A percentile compares a stretch with the other conserved stretches of the same genome.
Conservation (phyloP, 495 filamentous ascomycete genomes). For the Penicillium cataractarum region DNA sequence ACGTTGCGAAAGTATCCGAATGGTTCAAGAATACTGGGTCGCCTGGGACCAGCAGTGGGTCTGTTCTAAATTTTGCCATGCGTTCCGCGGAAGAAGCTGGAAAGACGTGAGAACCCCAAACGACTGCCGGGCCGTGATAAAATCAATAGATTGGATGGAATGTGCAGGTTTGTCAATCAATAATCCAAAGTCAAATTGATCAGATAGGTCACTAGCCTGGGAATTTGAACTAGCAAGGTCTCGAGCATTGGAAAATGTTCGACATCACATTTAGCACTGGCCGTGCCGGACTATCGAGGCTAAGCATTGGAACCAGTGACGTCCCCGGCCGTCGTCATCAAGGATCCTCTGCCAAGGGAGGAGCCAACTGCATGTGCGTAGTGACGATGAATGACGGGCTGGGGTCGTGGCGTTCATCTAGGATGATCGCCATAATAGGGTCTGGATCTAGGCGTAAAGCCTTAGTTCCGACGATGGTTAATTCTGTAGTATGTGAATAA, state of each 20-base stretch:
- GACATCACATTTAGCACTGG: conserved; percentile 2
- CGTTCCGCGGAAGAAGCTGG: neutral
- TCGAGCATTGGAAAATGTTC: neutral
- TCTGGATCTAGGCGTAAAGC: neutral
- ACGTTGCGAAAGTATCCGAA: neutral
- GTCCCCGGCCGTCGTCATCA: conserved; percentile 8
- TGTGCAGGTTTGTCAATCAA: neutral
- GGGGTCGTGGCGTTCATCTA: neutral
- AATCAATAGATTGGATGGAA: neutral
- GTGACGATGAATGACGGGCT: neutral
- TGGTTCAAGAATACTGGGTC: neutral
- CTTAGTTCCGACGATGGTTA: neutral
- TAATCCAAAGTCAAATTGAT: neutral
- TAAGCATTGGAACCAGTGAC: conserved; percentile 1
- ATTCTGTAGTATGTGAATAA: neutral
- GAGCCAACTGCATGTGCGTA: neutral
- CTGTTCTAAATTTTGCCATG: conserved; percentile 5
- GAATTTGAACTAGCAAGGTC: neutral
- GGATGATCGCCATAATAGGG: conserved; percentile 11
- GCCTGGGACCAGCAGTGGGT: neutral
- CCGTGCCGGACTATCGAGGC: conserved; percentile 2
- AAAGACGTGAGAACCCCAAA: neutral
- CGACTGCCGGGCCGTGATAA: neutral
- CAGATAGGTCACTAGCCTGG: neutral
- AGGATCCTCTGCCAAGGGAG: conserved; percentile 9